These are phyloP conservation scores for Chalciporus piperatus DNA, from an alignment of 768 basidiomycete species.

Conservation along the genomic window DNA sequence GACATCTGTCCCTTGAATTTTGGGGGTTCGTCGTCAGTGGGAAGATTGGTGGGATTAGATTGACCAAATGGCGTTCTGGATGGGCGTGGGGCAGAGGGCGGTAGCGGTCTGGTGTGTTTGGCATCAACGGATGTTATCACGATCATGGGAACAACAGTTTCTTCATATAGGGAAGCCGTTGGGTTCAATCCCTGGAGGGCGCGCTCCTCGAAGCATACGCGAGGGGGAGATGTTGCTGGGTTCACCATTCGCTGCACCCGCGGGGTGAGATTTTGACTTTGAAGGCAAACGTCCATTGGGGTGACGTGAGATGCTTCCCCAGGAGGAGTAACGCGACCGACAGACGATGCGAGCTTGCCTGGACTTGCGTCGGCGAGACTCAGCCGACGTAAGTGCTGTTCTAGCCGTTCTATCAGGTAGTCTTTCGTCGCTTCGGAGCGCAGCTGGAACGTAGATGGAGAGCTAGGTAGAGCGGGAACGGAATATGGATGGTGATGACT, in stretches of 20 bases:
- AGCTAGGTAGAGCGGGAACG: slow-evolving; percentile 10
- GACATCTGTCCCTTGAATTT: background rate
- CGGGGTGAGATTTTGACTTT: background rate
- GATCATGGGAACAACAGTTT: slow-evolving; percentile 19
- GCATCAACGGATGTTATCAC: slow-evolving; percentile 26
- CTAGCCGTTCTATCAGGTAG: slow-evolving; percentile 21
- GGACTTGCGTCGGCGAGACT: slow-evolving; percentile 14
- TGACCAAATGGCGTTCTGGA: slow-evolving; percentile 13
- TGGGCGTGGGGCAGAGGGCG: slow-evolving; percentile 7
- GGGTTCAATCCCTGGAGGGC: background rate
- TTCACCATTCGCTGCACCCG: background rate
- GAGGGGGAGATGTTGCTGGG: background rate
- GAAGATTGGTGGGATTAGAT: slow-evolving; percentile 7
- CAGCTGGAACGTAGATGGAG: slow-evolving; percentile 19
- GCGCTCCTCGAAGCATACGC: background rate
- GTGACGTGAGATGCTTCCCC: background rate
- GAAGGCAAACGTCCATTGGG: slow-evolving; percentile 3
- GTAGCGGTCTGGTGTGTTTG: slow-evolving; percentile 22
- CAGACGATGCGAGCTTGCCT: background rate
- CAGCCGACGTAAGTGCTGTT: slow-evolving; percentile 18
- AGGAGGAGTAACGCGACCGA: background rate
- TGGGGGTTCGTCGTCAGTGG: slow-evolving; percentile 1
- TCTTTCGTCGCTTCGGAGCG: slow-evolving; percentile 17
- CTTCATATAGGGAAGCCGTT: background rate
- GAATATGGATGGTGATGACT: background rate